Base-by-base conservation (phyloP, 2,329 filamentous ascomycete species). In the Trichoderma asperellum region DNA sequence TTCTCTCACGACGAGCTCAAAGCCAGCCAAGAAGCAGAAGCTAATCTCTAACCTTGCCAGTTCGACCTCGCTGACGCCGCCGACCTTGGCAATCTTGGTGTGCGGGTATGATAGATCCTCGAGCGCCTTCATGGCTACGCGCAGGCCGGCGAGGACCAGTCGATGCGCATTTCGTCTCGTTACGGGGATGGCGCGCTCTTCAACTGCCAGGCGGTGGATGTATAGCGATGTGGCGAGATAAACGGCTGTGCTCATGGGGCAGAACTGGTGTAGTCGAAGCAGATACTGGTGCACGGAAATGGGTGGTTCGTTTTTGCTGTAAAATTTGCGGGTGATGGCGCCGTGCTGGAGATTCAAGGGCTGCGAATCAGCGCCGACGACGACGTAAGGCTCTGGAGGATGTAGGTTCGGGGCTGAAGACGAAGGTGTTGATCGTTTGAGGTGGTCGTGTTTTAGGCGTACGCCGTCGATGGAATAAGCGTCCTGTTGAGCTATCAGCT, bases 81-180 rank as follows among this genome's bases (percentile, higher is more conserved):
- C 95, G 1, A 98, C 94, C 73, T 90, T 91, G 21, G 95, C 90
- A 73, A 97, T 89, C 68, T 93, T 91, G 70, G 86, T 86, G 81
- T 97, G 95, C 10, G 92, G 88, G 81, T 96, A 97, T 74, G 91
- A 92, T 66, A 95, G 86, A 78, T 98, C 95, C 79, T 99, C 95
- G n/a, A 97, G 83, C 0, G 93, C 92, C 81, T 98, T 99, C 87
- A 94, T 96, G 16, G 95, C 94, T 4, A 97, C 92, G 43, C 94
- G 85, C 65, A 97, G 84, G 7, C 92, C 92, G 0, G 93, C 94
- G 18, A 99, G 86, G 37, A 97, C 85, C 8, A 98, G 83, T 2
- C 96, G 89, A 79, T 99, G 95, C 71, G 93, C 91, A 72, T 97
- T 98, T 68, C 93, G 88, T 69, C 87, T 86, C 2, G 94, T 97